Conservation (phyloP, 2,329 filamentous ascomycete species). For the Ceratocystis variospora region DNA sequence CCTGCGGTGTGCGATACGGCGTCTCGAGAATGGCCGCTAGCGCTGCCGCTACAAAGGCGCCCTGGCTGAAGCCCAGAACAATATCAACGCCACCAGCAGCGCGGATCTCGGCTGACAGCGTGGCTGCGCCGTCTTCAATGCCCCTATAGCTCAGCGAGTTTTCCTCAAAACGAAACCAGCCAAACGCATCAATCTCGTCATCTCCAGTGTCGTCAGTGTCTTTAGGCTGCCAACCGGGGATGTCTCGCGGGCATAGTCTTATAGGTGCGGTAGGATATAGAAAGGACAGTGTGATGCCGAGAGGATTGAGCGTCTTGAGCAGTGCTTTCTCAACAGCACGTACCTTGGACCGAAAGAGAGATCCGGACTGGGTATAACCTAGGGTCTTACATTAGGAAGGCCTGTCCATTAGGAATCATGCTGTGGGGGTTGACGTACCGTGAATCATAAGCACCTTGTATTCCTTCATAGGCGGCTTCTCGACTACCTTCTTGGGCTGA, state of each 20-base stretch:
- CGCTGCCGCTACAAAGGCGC: constrained; percentile 57
- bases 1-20: constrained; percentile 23
- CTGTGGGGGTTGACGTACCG: constrained; percentile 32
- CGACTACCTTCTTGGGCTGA: constrained; percentile 10
- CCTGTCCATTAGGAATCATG: background rate
- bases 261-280: constrained; percentile 58
- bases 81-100: constrained; percentile 59
- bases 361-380: constrained; percentile 84
- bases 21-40: constrained; percentile 59
- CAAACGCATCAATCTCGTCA: constrained; percentile 50
- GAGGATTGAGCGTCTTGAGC: constrained; percentile 53
- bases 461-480: constrained; percentile 30
- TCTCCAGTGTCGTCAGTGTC: constrained; percentile 28
- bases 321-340: constrained; percentile 74
- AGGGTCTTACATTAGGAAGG: constrained; percentile 8
- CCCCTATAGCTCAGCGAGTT: constrained; percentile 50
- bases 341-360: constrained; percentile 75
- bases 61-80: constrained; percentile 72
- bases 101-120: constrained; percentile 47
- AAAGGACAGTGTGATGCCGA: constrained; percentile 40
- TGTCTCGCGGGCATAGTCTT: constrained; percentile 48
- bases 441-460: constrained; percentile 67
- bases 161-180: constrained; percentile 67
- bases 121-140: constrained; percentile 52
- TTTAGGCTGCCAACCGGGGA: constrained; percentile 50